Conservation (phyloP, 768 basidiomycete species). For the Termitomyces heimii region DNA sequence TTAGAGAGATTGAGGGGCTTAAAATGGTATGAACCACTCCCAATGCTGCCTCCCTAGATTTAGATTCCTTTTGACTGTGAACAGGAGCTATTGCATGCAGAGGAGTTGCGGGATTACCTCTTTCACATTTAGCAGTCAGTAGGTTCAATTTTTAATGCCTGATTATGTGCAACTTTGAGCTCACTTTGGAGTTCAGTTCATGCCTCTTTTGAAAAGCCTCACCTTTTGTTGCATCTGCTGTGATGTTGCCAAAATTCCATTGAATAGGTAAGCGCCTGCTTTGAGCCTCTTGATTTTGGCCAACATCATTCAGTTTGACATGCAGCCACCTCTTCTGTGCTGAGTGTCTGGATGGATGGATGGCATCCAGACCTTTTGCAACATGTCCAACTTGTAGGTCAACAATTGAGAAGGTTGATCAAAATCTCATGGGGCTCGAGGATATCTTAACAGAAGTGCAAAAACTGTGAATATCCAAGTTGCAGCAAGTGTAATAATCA, state of each 20-base stretch:
- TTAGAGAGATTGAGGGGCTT: neutral
- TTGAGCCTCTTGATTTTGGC: too few species aligned
- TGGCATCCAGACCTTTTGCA: neutral
- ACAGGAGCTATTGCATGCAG: neutral
- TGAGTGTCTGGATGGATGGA: neutral
- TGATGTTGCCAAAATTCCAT: neutral
- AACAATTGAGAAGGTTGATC: neutral
- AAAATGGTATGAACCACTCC: neutral
- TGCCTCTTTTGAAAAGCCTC: neutral
- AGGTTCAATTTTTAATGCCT: neutral
- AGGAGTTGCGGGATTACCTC: neutral
- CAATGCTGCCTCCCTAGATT: too few species aligned
- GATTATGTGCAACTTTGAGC: too few species aligned
- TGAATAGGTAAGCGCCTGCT: neutral
- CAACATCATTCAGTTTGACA: neutral
- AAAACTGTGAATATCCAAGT: neutral
- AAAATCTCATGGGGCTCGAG: neutral
- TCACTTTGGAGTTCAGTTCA: too few species aligned
- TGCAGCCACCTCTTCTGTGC: neutral
- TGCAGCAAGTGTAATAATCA: too few species aligned
- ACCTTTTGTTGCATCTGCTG: neutral
- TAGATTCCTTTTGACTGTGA: neutral
- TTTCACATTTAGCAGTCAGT: neutral
- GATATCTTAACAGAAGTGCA: neutral
- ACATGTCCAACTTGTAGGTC: neutral